Base-by-base conservation (phyloP, 805 yeast species). In the Yarrowia sp. region DNA sequence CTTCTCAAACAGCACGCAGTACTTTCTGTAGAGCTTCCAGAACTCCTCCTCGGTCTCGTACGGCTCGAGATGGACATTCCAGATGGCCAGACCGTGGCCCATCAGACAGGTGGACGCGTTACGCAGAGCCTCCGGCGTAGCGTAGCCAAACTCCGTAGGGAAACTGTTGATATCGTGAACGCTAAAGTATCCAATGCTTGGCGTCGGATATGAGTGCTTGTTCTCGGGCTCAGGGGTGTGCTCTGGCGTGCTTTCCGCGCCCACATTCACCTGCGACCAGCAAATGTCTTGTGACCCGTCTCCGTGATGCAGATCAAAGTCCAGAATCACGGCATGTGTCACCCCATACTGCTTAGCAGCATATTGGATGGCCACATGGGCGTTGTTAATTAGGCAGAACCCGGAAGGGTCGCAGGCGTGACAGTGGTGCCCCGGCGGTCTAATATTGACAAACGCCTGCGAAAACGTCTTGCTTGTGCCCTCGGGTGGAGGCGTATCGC, bases 381-480 rank as follows among this genome's bases (percentile, higher is more conserved):
- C 96, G 68, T 89, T 89, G 73, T 89, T 89, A 59, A 89, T 77
- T 49, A 90, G 73, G 71, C 96, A 89, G 70, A 89, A 89, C 2
- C 96, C 96, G 22, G 91, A 84, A 0, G 96, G 96, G n/a, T 83
- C 80, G 62, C 87, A 84, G 0, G 90, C 86, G 68, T 88, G 94
- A 22, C 90, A 85, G 72, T 89, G 96, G 70, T 89, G 96, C 3
- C 96, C 96, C 0, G 96, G 94, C 1, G 94, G 94, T 55, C 94
- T 76, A 41, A 88, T 81, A 0, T 84, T 84, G 0, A 85, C 85
- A 73, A 88, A 88, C 1, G 86, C 85, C 21, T 38, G 38, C 9
- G 36, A 21, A 14, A 55, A 55, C 3, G 46, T 12, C 7, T 7
- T 51, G 4, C 22, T 24, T n/a, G 18, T 24, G 18, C 41, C 41